Conservation (phyloP, 768 basidiomycete genomes). For the Fomitopsis pulvina region DNA sequence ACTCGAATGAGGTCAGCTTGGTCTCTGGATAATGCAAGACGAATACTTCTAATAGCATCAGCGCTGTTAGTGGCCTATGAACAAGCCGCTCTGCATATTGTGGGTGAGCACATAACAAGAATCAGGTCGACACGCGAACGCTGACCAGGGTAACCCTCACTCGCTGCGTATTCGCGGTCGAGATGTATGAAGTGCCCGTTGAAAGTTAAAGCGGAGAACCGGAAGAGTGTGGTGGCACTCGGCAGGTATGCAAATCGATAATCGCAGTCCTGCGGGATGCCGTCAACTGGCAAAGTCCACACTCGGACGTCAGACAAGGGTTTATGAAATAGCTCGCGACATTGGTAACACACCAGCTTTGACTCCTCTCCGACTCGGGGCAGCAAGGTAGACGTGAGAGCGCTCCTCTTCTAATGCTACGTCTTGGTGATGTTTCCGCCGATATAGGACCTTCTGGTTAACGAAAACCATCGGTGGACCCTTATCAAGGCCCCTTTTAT, state of each 20-base stretch:
- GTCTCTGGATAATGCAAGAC: conserved; percentile 42
- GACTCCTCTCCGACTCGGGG: conserved; percentile 24
- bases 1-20: conserved; percentile 50
- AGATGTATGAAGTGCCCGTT: conserved; percentile 84
- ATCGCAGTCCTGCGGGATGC: conserved; percentile 39
- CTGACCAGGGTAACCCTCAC: conserved; percentile 70
- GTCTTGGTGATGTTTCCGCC: conserved; percentile 33
- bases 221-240: conserved; percentile 67
- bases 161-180: conserved; percentile 64
- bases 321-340: neutral
- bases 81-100: conserved; percentile 66
- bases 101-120: neutral
- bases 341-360: conserved; percentile 34
- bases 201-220: conserved; percentile 82
- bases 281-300: conserved; percentile 34
- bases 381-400: conserved; percentile 57
- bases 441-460: conserved; percentile 53
- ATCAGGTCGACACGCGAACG: conserved; percentile 2
- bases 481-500: conserved; percentile 61
- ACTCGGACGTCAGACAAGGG: neutral
- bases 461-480: conserved; percentile 70
- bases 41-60: conserved; percentile 66
- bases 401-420: conserved; percentile 57
- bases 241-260: conserved; percentile 66
- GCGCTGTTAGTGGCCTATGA: conserved; percentile 76